Evolutionary conservation across 164 flowering plant species (phyloP), one percentile per base, ranked within the genome.

Genomic region (Dillenia turbinata): DNA sequence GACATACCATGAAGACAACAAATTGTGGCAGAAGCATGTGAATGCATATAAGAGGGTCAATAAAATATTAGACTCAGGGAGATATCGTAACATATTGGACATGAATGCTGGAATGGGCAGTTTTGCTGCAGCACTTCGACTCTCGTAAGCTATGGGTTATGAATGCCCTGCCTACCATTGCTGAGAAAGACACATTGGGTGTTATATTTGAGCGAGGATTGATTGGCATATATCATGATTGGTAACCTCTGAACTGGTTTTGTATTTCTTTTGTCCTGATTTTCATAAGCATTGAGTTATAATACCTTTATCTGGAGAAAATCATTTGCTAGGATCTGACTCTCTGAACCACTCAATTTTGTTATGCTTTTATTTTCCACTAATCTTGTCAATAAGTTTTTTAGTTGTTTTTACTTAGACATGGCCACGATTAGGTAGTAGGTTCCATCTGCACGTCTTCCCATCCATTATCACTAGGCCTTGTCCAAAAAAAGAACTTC

Each of bases 141-240:
- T 74, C 82, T 47, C 77, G 79, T 16, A 75, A 78, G 62, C 52
- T 71, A 60, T 83, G 87, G 87, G 82, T 77, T 57, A 83, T 83
- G 87, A 83, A 83, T 78, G 87, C 80, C 46, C 60, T 82, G 74
- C 82, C 86, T 9, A 82, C 86, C 5, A 78, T 80, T 45, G 82
- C 84, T 51, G 78, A 73, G 60, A 76, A 63, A 49, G 75, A 74
- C 67, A 80, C 84, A 24, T 65, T 82, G 48, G 80, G 79, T 44
- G 75, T 69, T 52, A 67, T 82, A 44, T 76, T 8, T 62, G 84
- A 82, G 55, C 74, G 83, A 19, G 86, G 83, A 16, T 47, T 82
- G 60, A 77, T 82, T 26, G 86, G 86, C 61, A 77, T 82, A 26
- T 82, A 82, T 72, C 86, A 82, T 73, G 86, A 82, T 47, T 80